Evolutionary conservation across 345 rosid genomes (phyloP).

Genomic region (Psidium friedrichsthalianum): DNA sequence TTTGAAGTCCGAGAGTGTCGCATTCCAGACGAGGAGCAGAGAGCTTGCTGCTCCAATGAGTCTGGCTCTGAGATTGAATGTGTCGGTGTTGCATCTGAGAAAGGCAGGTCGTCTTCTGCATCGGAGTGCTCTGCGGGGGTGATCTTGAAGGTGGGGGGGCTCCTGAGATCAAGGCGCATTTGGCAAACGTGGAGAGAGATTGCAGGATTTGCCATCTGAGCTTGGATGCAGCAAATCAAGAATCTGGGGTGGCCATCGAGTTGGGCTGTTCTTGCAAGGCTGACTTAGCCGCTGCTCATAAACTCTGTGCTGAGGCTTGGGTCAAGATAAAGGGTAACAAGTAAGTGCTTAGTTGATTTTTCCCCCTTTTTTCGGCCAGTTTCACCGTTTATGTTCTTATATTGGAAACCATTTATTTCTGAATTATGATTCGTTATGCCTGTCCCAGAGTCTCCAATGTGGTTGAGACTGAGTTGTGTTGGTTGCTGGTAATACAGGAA

Average conservation of each 20-base stretch:
- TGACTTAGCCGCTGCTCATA: slow-evolving; percentile 38
- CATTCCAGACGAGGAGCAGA: background rate
- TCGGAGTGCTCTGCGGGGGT: background rate
- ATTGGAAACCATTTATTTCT: background rate
- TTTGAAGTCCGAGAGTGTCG: background rate
- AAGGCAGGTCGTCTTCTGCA: background rate
- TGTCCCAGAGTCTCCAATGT: background rate
- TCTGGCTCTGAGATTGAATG: background rate
- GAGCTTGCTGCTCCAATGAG: background rate
- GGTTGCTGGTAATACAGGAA: background rate
- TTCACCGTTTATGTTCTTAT: background rate
- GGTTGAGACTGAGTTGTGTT: background rate
- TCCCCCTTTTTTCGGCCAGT: background rate
- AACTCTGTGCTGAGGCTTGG: slow-evolving; percentile 39
- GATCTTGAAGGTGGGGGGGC: slow-evolving; percentile 1
- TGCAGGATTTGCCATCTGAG: slow-evolving; percentile 16
- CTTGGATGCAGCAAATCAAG: slow-evolving; percentile 6
- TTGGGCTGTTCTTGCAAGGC: slow-evolving; percentile 36
- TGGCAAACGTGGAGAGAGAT: slow-evolving; percentile 2
- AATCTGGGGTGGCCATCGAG: slow-evolving; percentile 20
- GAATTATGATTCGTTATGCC: background rate
- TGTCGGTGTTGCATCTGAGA: background rate
- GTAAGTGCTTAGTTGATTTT: slow-evolving; percentile 1
- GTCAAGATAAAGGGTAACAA: slow-evolving; percentile 37
- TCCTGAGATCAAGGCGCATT: background rate